Base-by-base conservation (phyloP, 2,329 filamentous ascomycete genomes). In the Basipetospora sp. region DNA sequence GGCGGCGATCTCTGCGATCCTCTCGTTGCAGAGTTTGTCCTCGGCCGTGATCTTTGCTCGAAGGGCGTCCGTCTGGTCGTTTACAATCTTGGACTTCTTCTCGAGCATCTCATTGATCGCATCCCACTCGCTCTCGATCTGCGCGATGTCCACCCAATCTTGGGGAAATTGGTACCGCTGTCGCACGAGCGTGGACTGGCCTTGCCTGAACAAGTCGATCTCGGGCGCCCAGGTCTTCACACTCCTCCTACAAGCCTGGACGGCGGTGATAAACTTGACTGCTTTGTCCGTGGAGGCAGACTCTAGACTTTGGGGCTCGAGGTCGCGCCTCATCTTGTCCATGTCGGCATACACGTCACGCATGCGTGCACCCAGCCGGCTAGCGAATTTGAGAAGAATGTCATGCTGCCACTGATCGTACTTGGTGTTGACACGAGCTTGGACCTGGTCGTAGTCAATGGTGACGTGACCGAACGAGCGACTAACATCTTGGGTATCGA, bases 361-460 rank as follows among this genome's bases (percentile, higher is more conserved):
- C 77, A 96, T 92, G 35, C 87, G 82, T 44, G 75, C 81, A 33
- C 87, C 85, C 32, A 98, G 78, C 40, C 90, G 84, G 40, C 73
- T 71, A 27, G 86, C 90, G 58, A 98, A 99, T 54, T 94, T 94
- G 48, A 82, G 74, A 27, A 96, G 67, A 39, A 98, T 93, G 47
- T 99, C 90, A 50, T 94, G 85, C 57, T 99, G 90, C 90, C 92
- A 98, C 56, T 96, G 88, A 53, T 99, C 92, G 54, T 98, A 99
- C 57, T 96, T 98, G 49, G 86, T 85, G 51, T 96, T 98, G 56
- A 99, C 90, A 59, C 94, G 94, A 41, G 88, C 85, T 58, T 98
- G 92, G 0, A 98, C 90, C 57, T 98, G 92, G 50, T 96, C 90
- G 52, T 98, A 98, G 55, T 98, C 88, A 51, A 99, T 86, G 4